Conservation (phyloP, 2,329 filamentous ascomycete species). For the Pochonia chlamydosporia region DNA sequence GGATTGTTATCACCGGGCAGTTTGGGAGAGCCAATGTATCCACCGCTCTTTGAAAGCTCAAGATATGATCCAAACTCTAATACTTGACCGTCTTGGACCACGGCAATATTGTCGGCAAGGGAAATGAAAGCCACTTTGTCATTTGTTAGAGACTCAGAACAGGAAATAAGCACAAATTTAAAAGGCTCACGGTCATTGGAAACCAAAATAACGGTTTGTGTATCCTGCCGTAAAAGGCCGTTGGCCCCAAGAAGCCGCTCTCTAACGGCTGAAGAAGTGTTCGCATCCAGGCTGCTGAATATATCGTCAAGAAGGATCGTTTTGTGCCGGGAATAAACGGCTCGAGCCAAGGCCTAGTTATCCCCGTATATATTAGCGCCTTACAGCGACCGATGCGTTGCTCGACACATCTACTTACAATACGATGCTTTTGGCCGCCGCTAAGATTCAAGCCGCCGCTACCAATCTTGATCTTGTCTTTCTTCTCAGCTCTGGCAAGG, state of each 20-base stretch:
- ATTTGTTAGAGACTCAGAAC: too few species aligned
- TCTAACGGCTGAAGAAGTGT: neutral
- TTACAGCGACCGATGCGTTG: neutral
- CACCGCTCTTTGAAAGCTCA: too few species aligned
- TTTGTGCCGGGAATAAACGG: slow-evolving; percentile 2
- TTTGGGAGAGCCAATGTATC: too few species aligned
- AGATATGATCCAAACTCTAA: neutral
- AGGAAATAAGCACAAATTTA: too few species aligned
- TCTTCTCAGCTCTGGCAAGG: too few species aligned
- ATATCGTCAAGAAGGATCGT: slow-evolving; percentile 6
- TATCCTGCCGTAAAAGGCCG: neutral
- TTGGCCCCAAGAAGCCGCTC: neutral
- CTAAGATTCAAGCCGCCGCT: slow-evolving; percentile 25
- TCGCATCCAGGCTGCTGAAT: neutral
- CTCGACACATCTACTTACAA: slow-evolving; percentile 4
- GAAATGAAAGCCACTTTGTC: too few species aligned
- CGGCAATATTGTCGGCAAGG: too few species aligned
- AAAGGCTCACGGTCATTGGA: too few species aligned
- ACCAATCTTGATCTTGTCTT: slow-evolving; percentile 23
- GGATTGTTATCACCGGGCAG: too few species aligned
- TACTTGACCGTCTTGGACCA: too few species aligned
- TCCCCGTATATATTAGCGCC: neutral
- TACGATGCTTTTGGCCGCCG: slow-evolving; percentile 24
- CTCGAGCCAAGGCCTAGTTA: slow-evolving; percentile 3
- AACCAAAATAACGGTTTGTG: too few species aligned